A percentile compares a stretch with the other conserved stretches of the same genome.
Evolutionary conservation across 1,139 yeast species (phyloP).

Genomic region (Taphrina sp.): DNA sequence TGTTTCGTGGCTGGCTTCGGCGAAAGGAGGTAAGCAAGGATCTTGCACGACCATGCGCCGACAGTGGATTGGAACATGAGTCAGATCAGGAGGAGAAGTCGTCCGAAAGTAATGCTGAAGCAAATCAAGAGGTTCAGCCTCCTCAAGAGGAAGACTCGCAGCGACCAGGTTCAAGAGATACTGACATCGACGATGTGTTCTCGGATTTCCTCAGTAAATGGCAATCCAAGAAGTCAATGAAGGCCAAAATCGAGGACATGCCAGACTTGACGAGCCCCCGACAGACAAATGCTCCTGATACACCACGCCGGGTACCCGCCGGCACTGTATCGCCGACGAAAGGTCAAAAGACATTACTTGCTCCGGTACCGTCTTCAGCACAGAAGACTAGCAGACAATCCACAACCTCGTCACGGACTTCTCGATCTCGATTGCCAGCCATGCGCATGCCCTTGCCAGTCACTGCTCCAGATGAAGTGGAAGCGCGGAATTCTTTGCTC

Average conservation of each 20-base stretch:
- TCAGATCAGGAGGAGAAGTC: neutral
- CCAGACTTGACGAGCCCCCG: neutral
- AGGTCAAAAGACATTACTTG: neutral
- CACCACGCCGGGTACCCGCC: conserved; percentile 9
- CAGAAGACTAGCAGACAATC: conserved; percentile 10
- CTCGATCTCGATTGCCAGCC: conserved; percentile 15
- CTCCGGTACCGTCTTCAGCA: conserved; percentile 15
- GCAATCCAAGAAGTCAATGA: conserved; percentile 24
- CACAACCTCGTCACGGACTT: neutral
- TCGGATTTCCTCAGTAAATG: conserved; percentile 18
- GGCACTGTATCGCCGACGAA: conserved; percentile 18
- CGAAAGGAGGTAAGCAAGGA: neutral
- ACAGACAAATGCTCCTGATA: neutral
- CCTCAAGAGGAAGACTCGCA: neutral
- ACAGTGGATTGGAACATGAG: neutral
- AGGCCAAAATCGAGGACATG: conserved; percentile 7
- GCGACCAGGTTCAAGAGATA: conserved; percentile 1
- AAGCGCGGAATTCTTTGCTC: too few species aligned
- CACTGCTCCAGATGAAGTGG: neutral
- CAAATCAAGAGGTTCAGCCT: neutral
- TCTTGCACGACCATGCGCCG: too few species aligned
- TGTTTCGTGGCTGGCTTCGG: conserved; percentile 24
- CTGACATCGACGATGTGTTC: conserved; percentile 11
- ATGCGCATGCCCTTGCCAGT: conserved; percentile 2
- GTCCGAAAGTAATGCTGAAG: neutral